Conservation (phyloP, 2,329 filamentous ascomycete genomes). For the Incumbomyces lentus region DNA sequence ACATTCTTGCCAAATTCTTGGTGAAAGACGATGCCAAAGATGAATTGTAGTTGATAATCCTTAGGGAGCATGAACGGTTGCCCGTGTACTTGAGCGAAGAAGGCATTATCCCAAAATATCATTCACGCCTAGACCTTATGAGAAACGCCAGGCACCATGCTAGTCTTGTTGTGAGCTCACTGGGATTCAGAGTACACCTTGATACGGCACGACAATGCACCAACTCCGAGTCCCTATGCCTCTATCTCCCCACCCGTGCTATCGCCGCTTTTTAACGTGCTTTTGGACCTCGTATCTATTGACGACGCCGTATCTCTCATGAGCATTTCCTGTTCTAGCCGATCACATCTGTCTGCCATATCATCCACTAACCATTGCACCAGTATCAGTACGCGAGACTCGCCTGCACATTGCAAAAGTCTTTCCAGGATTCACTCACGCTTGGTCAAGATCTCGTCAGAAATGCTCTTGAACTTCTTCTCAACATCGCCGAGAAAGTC, state of each 20-base stretch:
- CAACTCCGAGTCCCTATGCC: not conserved
- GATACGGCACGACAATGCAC: too few relatives aligned
- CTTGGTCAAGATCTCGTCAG: slow-evolving; percentile 22
- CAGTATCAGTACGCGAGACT: not conserved
- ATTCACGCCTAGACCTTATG: too few relatives aligned
- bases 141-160: too few relatives aligned
- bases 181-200: too few relatives aligned
- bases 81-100: too few relatives aligned
- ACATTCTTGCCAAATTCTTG: slow-evolving; percentile 73
- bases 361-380: slow-evolving; percentile 15
- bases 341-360: slow-evolving; percentile 22
- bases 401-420: not conserved
- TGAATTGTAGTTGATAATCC: slow-evolving; percentile 47
- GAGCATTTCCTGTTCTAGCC: slow-evolving; percentile 21
- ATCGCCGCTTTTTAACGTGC: slow-evolving; percentile 2
- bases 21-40: slow-evolving; percentile 44
- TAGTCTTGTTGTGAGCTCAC: too few relatives aligned
- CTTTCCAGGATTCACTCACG: slow-evolving; percentile 9
- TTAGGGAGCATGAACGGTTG: too few relatives aligned
- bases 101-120: too few relatives aligned
- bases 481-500: slow-evolving; percentile 22
- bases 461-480: slow-evolving; percentile 23
- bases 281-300: slow-evolving; percentile 5
- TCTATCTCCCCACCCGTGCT: not conserved
- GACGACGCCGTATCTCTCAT: slow-evolving; percentile 10